A percentile compares a stretch with the other conserved stretches of the same genome.
These are phyloP conservation scores for Lotus japonicus DNA, from an alignment of 306 rosid species.

Conservation along the genomic window DNA sequence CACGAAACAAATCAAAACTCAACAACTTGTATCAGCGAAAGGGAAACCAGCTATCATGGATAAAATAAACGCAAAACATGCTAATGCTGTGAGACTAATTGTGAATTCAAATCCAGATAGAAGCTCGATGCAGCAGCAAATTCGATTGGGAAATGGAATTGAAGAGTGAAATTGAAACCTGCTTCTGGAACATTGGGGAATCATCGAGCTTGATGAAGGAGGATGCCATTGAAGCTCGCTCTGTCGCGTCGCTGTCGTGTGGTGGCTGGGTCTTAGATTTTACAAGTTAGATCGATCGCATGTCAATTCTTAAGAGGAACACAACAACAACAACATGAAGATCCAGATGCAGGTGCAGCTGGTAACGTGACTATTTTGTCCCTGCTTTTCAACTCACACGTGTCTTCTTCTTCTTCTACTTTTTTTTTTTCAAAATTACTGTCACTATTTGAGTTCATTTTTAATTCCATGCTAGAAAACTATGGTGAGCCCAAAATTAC, in stretches of 20 bases:
- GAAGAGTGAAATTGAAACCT: constrained; percentile 36
- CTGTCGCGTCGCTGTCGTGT: neutral
- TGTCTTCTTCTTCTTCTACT: neutral
- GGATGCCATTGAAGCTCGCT: constrained; percentile 51
- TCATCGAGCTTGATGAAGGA: constrained; percentile 87
- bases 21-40: neutral
- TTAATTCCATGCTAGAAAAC: too few relatives aligned
- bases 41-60: neutral
- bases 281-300: constrained; percentile 9
- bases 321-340: neutral
- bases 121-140: neutral
- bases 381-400: neutral
- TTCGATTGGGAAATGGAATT: neutral
- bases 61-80: neutral
- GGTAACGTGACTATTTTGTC: constrained; percentile 10
- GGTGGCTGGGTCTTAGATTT: neutral
- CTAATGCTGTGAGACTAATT: neutral
- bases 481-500: too few relatives aligned
- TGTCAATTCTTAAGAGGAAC: neutral
- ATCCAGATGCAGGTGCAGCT: neutral
- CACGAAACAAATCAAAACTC: neutral
- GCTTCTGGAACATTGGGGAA: constrained; percentile 96
- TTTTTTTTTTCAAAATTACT: too few relatives aligned
- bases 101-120: neutral
- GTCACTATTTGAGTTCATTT: too few relatives aligned